Evolutionary conservation across 495 filamentous ascomycete genomes (phyloP).

Genomic region (Tuber borchii): DNA sequence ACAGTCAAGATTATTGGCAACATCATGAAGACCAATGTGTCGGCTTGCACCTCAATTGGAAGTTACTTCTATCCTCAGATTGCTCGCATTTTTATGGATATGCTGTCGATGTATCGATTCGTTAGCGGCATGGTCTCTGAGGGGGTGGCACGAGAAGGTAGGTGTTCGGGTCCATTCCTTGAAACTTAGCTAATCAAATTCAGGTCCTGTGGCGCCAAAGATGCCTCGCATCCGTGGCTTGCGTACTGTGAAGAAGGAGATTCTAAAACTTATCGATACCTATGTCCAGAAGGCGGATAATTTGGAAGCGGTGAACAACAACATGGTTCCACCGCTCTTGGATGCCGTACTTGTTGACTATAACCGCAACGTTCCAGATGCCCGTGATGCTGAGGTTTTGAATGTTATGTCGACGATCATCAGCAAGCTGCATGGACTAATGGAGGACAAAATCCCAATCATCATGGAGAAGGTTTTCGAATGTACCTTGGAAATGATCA

Average conservation of each 20-base stretch:
- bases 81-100: slow-evolving; percentile 93
- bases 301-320: slow-evolving; percentile 79
- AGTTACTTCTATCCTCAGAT: slow-evolving; percentile 99
- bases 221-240: slow-evolving; percentile 92
- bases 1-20: slow-evolving; percentile 98
- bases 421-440: slow-evolving; percentile 83
- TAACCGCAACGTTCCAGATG: slow-evolving; percentile 91
- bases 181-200: slow-evolving; percentile 25
- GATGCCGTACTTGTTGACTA: slow-evolving; percentile 94
- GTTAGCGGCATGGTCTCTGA: slow-evolving; percentile 94
- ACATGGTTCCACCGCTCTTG: slow-evolving; percentile 92
- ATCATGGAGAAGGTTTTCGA: slow-evolving; percentile 99
- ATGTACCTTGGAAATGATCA: slow-evolving; percentile 98
- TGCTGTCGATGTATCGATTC: slow-evolving; percentile 97
- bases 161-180: slow-evolving; percentile 28
- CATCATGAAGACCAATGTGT: slow-evolving; percentile 99
- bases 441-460: slow-evolving; percentile 94
- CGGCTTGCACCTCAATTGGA: slow-evolving; percentile 90
- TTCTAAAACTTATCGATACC: slow-evolving; percentile 93
- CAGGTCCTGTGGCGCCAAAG: slow-evolving; percentile 89
- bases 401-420: slow-evolving; percentile 98
- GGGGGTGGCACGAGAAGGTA: slow-evolving; percentile 78
- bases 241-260: slow-evolving; percentile 98
- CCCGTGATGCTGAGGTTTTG: slow-evolving; percentile 91
- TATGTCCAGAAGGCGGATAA: slow-evolving; percentile 98